Evolutionary conservation across 225 moss, liverwort and hornwort genomes (phyloP), one percentile per base, ranked within the genome.

Genomic region (Pseudisothecium myosuroides): DNA sequence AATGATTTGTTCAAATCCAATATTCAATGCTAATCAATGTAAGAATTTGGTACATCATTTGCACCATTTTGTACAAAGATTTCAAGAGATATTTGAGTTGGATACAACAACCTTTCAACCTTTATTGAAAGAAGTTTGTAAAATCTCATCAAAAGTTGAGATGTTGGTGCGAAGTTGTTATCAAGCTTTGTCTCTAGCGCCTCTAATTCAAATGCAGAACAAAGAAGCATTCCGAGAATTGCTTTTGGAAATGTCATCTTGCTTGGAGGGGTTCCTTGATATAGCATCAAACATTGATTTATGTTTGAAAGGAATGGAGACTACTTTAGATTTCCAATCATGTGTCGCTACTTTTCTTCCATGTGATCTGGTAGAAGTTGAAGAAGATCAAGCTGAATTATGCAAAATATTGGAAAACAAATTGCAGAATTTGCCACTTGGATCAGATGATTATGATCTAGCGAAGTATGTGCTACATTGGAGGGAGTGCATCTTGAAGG

Each of bases 1-100:
- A 73, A 4, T 0, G 3, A 0, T 29, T 0, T 0, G 3, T 45
- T 45, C 73, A 29, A 45, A 45, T 45, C 1, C 45, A 73, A 6
- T 47, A 6, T 73, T 45, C 45, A 73, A 73, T 47, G 45, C 73
- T 29, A 73, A 73, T 73, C 73, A 73, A 73, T 45, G 73, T 28
- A 73, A 73, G 28, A 68, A 68, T 21, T 26, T 71, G 26, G 41
- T 71, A 41, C 9, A 41, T 15, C 41, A 71, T 71, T 71, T 71
- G 15, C 0, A 4, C 6, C 11, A 37, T 8, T 41, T 71, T 73
- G 6, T 73, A 1, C 10, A 45, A 9, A 73, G 6, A 45, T 73
- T 73, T 10, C 45, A 28, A 45, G 0, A 28, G 17, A 43, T 72
- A 1, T 45, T 43, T 43, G 28, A 73, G 2, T 16, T 27, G 28